These are phyloP conservation scores for Fusarium annulatum DNA, from an alignment of 2,329 filamentous ascomycete genomes.

Conservation along the genomic window DNA sequence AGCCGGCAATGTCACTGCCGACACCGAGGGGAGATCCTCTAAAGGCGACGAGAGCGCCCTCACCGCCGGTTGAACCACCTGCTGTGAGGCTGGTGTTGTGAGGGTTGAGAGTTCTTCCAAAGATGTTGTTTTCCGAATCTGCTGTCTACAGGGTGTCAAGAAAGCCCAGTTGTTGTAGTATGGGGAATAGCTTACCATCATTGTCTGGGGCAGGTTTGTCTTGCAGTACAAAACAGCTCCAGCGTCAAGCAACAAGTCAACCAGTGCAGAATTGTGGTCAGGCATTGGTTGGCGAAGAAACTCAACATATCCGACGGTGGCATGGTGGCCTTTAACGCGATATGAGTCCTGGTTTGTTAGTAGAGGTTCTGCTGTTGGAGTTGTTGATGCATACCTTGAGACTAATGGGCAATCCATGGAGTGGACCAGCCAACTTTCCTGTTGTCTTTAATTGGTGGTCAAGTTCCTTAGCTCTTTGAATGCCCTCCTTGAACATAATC, in stretches of 20 bases:
- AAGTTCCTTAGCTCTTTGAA: slow-evolving; percentile 23
- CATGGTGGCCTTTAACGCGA: slow-evolving; percentile 35
- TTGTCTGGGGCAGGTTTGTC: slow-evolving; percentile 67
- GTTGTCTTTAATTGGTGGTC: slow-evolving; percentile 37
- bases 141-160: slow-evolving; percentile 37
- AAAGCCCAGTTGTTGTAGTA: fast-evolving
- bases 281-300: slow-evolving; percentile 40
- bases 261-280: slow-evolving; percentile 38
- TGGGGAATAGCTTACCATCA: slow-evolving; percentile 60
- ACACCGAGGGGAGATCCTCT: slow-evolving; percentile 43
- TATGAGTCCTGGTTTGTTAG: slow-evolving; percentile 41
- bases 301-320: slow-evolving; percentile 42
- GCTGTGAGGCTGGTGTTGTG: slow-evolving; percentile 50
- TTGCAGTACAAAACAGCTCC: slow-evolving; percentile 51
- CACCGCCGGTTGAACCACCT: slow-evolving; percentile 43
- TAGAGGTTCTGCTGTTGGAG: fast-evolving
- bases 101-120: slow-evolving; percentile 43
- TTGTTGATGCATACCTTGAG: slow-evolving; percentile 22
- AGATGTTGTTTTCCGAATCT: slow-evolving; percentile 54
- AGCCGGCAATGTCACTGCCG: slow-evolving; percentile 54
- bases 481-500: slow-evolving; percentile 33
- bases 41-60: slow-evolving; percentile 36
- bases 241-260: slow-evolving; percentile 39
- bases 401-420: slow-evolving; percentile 40
- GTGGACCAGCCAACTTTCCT: slow-evolving; percentile 34